Base-by-base conservation (phyloP, 2,329 filamentous ascomycete genomes). In the Sodiomyces alkalinus region DNA sequence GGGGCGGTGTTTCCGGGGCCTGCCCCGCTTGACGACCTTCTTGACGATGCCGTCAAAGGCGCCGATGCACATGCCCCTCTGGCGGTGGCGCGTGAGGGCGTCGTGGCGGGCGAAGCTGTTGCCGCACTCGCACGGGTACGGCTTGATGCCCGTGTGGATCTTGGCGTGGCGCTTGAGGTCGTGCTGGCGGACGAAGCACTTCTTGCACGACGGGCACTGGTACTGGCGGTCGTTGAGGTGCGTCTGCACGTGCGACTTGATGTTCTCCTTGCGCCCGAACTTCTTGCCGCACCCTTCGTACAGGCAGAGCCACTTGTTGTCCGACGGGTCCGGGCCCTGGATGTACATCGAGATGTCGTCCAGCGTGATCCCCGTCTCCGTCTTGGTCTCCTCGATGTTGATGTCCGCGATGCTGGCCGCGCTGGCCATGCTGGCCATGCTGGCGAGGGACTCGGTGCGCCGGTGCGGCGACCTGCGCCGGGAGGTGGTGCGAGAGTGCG, bases 251-350 rank as follows among this genome's bases (percentile, higher is more conserved):
- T 98, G 90, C 1, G 86, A 92, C 51, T 93, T 92, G 61, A 96
- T 94, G 56, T 98, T 96, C 53, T 98, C 90, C 52, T 94, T 92
- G 41, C 90, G 74, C n/a, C 86, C 87, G 48, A 98, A 96, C 29
- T 75, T 72, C 53, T 93, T 92, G 41, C 75, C 70, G 53, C 90
- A 98, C 17, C 74, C 75, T 7, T 82, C 64, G 32, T 59, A 86
- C n/a, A 71, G 54, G 47, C 80, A 90, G 6, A 74, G 61, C 77
- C 79, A 90, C 52, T 83, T 85, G 41, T 76, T 75, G 41, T 85
- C 79, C n/a, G 52, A 48, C 3, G 72, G 60, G 41, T 82, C 78
- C 0, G 80, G 80, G 1, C 77, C 78, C 27, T 68, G 63, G 41
- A 87, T 87, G 51, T 66, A 82, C 27, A 69, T 66, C 4, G 74